A percentile compares a stretch with the other conserved stretches of the same genome.
Evolutionary conservation across 768 basidiomycete species (phyloP).

Genomic region (Rhodocollybia butyracea): DNA sequence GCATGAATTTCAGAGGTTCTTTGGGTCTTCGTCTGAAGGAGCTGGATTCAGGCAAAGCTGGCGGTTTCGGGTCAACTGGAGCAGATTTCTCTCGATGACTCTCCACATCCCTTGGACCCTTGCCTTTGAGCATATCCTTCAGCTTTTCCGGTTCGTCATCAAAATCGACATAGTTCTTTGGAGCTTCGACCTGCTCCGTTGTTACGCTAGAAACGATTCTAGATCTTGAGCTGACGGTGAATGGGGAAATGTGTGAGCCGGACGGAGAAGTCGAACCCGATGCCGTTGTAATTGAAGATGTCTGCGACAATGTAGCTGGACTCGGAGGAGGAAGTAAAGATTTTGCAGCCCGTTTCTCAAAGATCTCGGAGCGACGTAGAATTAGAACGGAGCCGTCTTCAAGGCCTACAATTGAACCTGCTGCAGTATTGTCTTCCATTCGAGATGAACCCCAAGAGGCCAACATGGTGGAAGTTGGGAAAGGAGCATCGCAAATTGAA

Average conservation of each 20-base stretch:
- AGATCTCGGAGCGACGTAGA: slow-evolving; percentile 4
- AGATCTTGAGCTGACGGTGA: slow-evolving; percentile 53
- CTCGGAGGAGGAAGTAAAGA: not conserved
- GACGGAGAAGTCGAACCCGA: slow-evolving; percentile 39
- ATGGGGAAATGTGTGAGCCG: slow-evolving; percentile 39
- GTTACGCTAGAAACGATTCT: slow-evolving; percentile 72
- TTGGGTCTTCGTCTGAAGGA: slow-evolving; percentile 17
- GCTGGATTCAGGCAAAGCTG: not conserved
- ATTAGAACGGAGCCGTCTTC: slow-evolving; percentile 2
- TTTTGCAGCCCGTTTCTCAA: not conserved
- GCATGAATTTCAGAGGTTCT: slow-evolving; percentile 38
- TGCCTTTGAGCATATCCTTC: slow-evolving; percentile 67
- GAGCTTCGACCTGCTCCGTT: slow-evolving; percentile 68
- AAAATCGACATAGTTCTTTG: slow-evolving; percentile 76
- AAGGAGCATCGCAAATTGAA: not conserved
- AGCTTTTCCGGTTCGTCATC: slow-evolving; percentile 78
- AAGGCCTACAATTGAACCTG: not conserved
- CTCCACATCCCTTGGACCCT: slow-evolving; percentile 33
- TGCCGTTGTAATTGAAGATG: slow-evolving; percentile 8
- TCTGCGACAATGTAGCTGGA: not conserved
- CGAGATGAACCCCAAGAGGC: not conserved
- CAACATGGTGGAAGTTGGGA: not conserved
- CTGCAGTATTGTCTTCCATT: not conserved
- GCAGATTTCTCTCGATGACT: not conserved
- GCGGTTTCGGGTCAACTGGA: not conserved